Percentiles rank a stretch among this genome's conserved stretches.
These are phyloP conservation scores for Cyclotella baltica DNA, from an alignment of 108 stramenopile species.

Conservation along the genomic window DNA sequence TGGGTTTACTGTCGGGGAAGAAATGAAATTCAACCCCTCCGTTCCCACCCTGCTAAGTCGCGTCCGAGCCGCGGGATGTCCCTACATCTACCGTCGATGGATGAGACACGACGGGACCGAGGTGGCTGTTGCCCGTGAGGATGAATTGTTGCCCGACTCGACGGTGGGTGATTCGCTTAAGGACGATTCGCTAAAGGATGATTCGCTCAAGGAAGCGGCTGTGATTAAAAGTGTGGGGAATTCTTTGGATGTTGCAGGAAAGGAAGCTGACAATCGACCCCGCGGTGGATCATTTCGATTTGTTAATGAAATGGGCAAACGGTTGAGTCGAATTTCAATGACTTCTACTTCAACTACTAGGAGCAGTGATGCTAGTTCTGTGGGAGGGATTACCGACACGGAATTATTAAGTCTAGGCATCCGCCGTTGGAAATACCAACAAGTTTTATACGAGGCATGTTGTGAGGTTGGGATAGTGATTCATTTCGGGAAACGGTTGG, in stretches of 20 bases:
- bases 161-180: background rate
- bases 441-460: constrained; percentile 59
- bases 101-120: constrained; percentile 72
- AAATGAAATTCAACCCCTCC: constrained; percentile 12
- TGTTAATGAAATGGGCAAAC: background rate
- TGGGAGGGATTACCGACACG: constrained; percentile 18
- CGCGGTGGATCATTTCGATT: constrained; percentile 24
- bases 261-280: constrained; percentile 32
- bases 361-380: background rate
- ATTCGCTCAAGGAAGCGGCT: background rate
- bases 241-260: background rate
- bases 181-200: background rate
- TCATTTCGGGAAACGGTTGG: constrained; percentile 59
- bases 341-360: background rate
- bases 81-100: constrained; percentile 67
- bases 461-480: constrained; percentile 46
- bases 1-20: background rate
- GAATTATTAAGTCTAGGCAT: constrained; percentile 63
- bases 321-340: background rate
- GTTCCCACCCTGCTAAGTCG: constrained; percentile 34
- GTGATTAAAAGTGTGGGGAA: background rate
- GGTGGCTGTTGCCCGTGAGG: constrained; percentile 63
- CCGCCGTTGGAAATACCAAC: constrained; percentile 66
- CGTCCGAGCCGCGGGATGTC: constrained; percentile 57
- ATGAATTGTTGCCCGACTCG: constrained; percentile 47